These are phyloP conservation scores for Thyridium curvatum DNA, from an alignment of 2,329 filamentous ascomycete species.

Conservation along the genomic window DNA sequence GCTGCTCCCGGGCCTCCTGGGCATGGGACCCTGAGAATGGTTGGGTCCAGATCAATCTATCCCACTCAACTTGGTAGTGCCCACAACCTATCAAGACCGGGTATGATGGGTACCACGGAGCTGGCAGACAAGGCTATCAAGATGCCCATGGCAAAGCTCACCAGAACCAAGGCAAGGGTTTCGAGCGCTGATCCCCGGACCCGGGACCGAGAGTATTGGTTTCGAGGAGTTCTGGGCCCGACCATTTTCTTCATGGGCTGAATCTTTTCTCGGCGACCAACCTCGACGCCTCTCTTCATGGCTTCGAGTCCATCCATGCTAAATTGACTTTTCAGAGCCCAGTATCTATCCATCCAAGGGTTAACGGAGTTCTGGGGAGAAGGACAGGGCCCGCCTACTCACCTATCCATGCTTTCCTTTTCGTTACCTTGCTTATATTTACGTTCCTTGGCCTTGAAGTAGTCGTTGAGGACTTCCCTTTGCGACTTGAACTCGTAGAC, in stretches of 20 bases:
- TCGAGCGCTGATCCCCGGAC: too few relatives aligned
- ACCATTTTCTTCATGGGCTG: conserved; percentile 32
- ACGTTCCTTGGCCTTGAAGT: conserved; percentile 22
- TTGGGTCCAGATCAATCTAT: too few relatives aligned
- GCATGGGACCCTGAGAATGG: too few relatives aligned
- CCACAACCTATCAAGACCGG: too few relatives aligned
- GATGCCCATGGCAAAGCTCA: too few relatives aligned
- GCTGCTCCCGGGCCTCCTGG: too few relatives aligned
- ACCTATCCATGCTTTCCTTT: conserved; percentile 27
- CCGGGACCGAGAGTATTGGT: too few relatives aligned
- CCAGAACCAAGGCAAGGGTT: too few relatives aligned
- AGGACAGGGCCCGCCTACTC: not conserved
- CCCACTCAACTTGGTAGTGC: too few relatives aligned
- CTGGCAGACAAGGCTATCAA: too few relatives aligned
- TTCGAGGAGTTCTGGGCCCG: conserved; percentile 13
- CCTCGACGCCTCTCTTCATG: conserved; percentile 23
- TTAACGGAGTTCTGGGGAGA: too few relatives aligned
- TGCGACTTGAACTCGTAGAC: conserved; percentile 29
- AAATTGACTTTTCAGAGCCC: conserved; percentile 31
- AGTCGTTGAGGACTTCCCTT: conserved; percentile 24
- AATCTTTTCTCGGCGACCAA: conserved; percentile 20
- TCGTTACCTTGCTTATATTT: conserved; percentile 22
- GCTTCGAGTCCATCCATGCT: conserved; percentile 32
- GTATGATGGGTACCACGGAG: too few relatives aligned
- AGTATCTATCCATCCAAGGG: conserved; percentile 22